These are phyloP conservation scores for Emmonsiellopsis sp. DNA, from an alignment of 2,329 filamentous ascomycete genomes.

Conservation along the genomic window DNA sequence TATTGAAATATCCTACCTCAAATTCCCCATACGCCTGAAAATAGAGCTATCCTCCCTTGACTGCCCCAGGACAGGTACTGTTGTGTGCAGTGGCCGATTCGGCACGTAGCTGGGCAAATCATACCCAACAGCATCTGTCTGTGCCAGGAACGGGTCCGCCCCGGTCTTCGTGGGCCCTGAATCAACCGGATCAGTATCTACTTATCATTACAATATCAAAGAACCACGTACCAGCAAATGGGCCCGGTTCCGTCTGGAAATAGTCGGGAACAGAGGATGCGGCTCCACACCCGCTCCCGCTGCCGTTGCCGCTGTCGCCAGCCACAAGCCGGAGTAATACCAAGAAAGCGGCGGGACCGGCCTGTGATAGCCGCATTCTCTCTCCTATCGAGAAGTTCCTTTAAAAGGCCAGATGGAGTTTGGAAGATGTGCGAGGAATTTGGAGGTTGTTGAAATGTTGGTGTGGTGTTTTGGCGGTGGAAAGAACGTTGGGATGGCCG, in stretches of 20 bases:
- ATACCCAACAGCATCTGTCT: conserved; percentile 60
- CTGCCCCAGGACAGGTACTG: conserved; percentile 55
- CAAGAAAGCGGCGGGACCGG: background rate
- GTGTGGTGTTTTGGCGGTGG: too few relatives aligned
- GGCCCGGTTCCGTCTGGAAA: background rate
- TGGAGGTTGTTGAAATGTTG: too few relatives aligned
- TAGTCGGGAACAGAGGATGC: background rate
- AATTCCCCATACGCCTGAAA: conserved; percentile 60
- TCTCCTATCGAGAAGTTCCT: too few relatives aligned
- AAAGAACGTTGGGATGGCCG: too few relatives aligned
- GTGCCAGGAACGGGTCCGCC: conserved; percentile 58
- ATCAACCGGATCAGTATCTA: background rate
- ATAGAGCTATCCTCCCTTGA: conserved; percentile 52
- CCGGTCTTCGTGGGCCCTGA: conserved; percentile 42
- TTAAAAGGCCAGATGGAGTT: too few relatives aligned
- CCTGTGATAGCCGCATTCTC: too few relatives aligned
- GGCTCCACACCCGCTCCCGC: background rate
- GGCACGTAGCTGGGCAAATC: conserved; percentile 54
- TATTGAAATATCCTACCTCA: conserved; percentile 30
- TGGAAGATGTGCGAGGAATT: too few relatives aligned
- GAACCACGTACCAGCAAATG: background rate
- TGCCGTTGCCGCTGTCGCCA: too few relatives aligned
- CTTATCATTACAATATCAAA: background rate
- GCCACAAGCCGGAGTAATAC: background rate
- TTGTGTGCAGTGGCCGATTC: conserved; percentile 62